Evolutionary conservation across 225 moss, liverwort and hornwort genomes (phyloP).

Genomic region (Pseudoscleropodium purum): DNA sequence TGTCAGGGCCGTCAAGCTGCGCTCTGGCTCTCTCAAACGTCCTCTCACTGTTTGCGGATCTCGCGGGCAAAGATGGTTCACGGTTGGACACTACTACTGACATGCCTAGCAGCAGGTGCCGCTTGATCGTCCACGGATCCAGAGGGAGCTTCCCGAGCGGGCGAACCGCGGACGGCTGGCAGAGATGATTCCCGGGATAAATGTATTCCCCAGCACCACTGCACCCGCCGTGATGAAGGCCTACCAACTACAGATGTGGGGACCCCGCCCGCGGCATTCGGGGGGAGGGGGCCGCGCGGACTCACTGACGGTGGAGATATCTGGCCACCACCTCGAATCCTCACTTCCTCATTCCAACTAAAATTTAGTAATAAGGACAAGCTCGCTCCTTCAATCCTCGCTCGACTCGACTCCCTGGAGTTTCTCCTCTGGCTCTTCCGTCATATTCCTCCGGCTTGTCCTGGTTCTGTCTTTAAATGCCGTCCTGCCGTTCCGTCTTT

Average conservation of each 20-base stretch:
- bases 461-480: background rate
- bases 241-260: background rate
- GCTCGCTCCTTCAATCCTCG: background rate
- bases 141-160: background rate
- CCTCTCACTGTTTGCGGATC: background rate
- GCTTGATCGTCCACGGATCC: conserved; percentile 1
- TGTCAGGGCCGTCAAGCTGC: background rate
- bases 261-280: background rate
- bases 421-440: background rate
- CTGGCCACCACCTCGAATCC: background rate
- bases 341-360: background rate
- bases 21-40: background rate
- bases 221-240: background rate
- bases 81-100: background rate
- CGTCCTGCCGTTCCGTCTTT: background rate
- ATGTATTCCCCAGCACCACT: background rate
- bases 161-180: conserved; percentile 5
- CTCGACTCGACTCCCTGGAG: background rate
- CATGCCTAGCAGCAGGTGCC: background rate
- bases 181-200: conserved; percentile 1
- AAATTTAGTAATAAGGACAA: background rate
- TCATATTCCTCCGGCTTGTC: conserved; percentile 2
- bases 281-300: no score
- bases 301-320: background rate
- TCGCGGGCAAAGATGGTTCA: background rate